Percentiles rank a stretch among this genome's conserved stretches.
These are phyloP conservation scores for Peronosclerospora sorghi DNA, from an alignment of 352 stramenopile genomes.

Conservation along the genomic window DNA sequence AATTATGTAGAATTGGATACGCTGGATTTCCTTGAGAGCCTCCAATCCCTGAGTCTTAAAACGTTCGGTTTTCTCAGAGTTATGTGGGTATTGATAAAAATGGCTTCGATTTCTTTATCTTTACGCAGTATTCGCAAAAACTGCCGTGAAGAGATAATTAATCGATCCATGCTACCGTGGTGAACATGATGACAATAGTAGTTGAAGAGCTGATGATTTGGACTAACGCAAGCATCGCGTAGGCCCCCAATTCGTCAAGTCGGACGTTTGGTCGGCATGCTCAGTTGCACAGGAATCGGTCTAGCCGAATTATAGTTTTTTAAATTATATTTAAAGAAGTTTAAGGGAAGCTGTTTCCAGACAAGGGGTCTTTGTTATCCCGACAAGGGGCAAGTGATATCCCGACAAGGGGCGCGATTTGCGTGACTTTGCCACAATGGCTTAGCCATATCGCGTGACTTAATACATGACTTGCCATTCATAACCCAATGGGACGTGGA, in stretches of 20 bases:
- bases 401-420: too few species aligned
- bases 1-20: not conserved
- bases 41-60: constrained; percentile 4
- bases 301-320: too few species aligned
- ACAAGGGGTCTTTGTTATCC: too few species aligned
- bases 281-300: not conserved
- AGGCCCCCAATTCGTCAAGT: not conserved
- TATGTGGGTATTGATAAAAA: not conserved
- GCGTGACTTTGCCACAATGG: too few species aligned
- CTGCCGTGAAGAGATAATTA: not conserved
- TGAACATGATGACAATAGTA: constrained; percentile 1
- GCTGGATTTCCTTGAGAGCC: not conserved
- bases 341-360: too few species aligned
- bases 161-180: not conserved
- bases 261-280: not conserved
- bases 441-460: too few species aligned
- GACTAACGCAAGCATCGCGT: not conserved
- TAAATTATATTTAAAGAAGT: too few species aligned
- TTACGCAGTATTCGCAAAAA: not conserved
- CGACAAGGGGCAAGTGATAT: too few species aligned
- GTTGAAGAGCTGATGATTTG: not conserved
- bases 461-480: too few species aligned
- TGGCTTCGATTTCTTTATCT: not conserved
- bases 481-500: too few species aligned
- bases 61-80: constrained; percentile 1